Evolutionary conservation across 306 rosid genomes (phyloP).

Genomic region (Lathyrus oleraceus): DNA sequence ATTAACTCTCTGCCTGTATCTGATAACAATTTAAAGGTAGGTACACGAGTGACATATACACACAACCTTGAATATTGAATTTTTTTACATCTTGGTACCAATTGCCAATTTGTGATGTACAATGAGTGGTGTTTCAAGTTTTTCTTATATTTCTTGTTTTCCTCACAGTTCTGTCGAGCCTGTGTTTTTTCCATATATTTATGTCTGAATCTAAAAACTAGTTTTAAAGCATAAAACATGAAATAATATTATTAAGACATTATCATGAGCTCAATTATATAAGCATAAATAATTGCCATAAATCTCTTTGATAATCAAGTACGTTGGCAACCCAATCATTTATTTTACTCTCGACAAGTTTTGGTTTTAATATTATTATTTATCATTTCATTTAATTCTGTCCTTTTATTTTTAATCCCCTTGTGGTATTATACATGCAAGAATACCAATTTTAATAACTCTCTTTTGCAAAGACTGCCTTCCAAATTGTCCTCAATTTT

Average conservation of each 20-base stretch:
- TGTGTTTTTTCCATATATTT: slow-evolving; percentile 3
- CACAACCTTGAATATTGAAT: background rate
- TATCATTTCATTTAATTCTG: background rate
- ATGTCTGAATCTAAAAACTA: background rate
- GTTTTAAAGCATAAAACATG: background rate
- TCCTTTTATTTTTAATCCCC: background rate
- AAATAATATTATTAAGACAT: background rate
- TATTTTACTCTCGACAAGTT: background rate
- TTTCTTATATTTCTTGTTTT: background rate
- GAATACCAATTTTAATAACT: too few relatives aligned
- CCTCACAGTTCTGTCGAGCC: background rate
- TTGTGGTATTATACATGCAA: background rate
- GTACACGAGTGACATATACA: slow-evolving; percentile 15
- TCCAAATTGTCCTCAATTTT: background rate
- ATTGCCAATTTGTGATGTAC: slow-evolving; percentile 17
- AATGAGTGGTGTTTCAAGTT: slow-evolving; percentile 12
- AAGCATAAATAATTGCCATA: too few relatives aligned
- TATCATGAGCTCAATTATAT: too few relatives aligned
- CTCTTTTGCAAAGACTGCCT: too few relatives aligned
- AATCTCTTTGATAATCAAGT: too few relatives aligned
- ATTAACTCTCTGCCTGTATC: slow-evolving; percentile 58
- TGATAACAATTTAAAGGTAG: slow-evolving; percentile 76
- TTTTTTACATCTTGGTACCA: background rate
- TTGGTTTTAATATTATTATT: background rate
- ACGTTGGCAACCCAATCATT: too few relatives aligned